phyloP scores from a whole-genome alignment of 2,329 filamentous ascomycete species.

The Aspergillus sojae region DNA sequence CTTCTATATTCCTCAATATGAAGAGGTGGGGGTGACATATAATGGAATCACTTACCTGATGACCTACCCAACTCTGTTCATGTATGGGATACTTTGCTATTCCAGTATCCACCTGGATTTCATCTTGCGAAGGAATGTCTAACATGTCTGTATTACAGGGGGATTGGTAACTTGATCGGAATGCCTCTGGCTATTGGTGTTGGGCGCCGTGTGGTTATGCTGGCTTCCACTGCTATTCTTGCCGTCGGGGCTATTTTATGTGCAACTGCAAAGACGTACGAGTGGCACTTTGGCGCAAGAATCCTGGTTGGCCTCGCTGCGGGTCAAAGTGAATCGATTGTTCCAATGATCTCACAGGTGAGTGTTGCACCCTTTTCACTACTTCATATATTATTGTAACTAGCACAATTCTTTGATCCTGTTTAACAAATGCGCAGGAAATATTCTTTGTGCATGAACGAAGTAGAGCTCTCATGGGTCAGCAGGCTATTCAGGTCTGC shows the following conservation, averaged over 20 bases:
- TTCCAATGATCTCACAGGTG: conserved; percentile 45
- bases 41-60: conserved; percentile 45
- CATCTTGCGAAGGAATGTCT: neutral
- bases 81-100: conserved; percentile 13
- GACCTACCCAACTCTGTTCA: conserved; percentile 36
- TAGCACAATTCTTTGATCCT: too few relatives aligned
- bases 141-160: conserved; percentile 23
- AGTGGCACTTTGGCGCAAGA: conserved; percentile 43
- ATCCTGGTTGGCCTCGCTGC: conserved; percentile 45
- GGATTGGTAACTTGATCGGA: conserved; percentile 34
- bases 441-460: conserved; percentile 51
- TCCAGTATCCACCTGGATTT: neutral
- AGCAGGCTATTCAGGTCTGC: conserved; percentile 45
- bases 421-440: conserved; percentile 21
- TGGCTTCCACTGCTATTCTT: conserved; percentile 33
- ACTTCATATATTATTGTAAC: neutral
- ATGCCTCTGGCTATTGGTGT: conserved; percentile 42
- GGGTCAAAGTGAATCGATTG: conserved; percentile 47
- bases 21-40: conserved; percentile 38
- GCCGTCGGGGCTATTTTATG: conserved; percentile 33
- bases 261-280: conserved; percentile 31
- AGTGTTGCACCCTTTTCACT: neutral
- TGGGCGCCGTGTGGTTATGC: conserved; percentile 37
- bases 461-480: conserved; percentile 43
- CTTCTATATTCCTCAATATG: conserved; percentile 47